Evolutionary conservation across 768 basidiomycete genomes (phyloP), one percentile per base, ranked within the genome.

Genomic region (Pilatotrama ljubarskyi): DNA sequence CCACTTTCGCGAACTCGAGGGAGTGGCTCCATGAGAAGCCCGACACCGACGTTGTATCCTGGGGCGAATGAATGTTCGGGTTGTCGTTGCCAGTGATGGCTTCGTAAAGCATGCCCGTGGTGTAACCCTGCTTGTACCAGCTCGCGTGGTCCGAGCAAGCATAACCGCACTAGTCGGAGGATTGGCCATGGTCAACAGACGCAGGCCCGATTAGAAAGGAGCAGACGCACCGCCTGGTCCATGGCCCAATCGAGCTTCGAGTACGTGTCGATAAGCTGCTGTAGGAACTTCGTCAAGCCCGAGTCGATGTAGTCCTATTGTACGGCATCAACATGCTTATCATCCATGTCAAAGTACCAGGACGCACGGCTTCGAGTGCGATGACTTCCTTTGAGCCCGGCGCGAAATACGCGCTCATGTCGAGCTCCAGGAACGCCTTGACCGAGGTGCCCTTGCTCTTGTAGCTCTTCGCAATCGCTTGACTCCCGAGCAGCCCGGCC

Each of bases 381-480:
- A 61, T 42, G 53, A 50, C 51, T 37, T 56, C 43, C 51, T 20
- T 47, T 18, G 54, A 35, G 18, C 55, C 55, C 8, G 60, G 60
- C 18, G 32, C 32, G 48, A 70, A 64, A 51, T 75, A 77, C n/a
- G 73, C 77, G 35, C 74, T 77, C 75, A 77, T 77, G 46, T 75
- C 76, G 44, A 59, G 58, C 51, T 59, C 51, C 17, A 59, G 42
- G 51, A 59, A 52, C 38, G 74, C 77, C 68, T 72, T 74, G 55
- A 75, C 72, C n/a, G 67, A 74, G 40, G 69, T 69, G 0, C 67
- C 70, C 48, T 62, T 52, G 15, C 70, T 63, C 49, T 79, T 79
- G 71, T 84, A 84, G 38, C 68, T 69, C 55, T 75, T 77, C 17
- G 80, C 78, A 49, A 82, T 71, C 17, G 77, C 79, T 61, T 78